Evolutionary conservation across 2,329 filamentous ascomycete species (phyloP), one percentile per base, ranked within the genome.

Genomic region (Helminthosporium solani): DNA sequence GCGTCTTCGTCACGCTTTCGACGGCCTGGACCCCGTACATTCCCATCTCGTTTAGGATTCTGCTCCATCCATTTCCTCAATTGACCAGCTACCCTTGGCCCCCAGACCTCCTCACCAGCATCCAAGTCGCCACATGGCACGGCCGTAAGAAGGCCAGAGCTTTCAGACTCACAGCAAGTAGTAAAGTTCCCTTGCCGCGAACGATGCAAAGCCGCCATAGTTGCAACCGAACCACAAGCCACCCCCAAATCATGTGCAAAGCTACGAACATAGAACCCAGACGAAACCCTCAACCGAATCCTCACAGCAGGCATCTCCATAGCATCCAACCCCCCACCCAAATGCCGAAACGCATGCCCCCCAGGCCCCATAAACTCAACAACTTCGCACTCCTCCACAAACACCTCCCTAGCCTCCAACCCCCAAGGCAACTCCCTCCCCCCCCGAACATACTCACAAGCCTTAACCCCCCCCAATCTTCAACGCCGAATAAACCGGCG

Each of bases 201-300:
- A 4, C 64, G 54, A 19, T 55, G 23, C 8, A 67, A 46, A 7
- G 53, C 47, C 2, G 47, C 47, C 64, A 67, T 66, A 21, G 61
- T 54, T 15, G 60, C 58, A 15, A 47, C 46, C 1, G 56, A 54
- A 15, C 46, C 42, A 41, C 62, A 66, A 2, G 54, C 57, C 12
- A 60, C 35, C 6, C 64, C 64, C 1, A 67, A 50, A 48, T 67
- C 63, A 30, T 66, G 57, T 19, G 60, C 63, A 21, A 67, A 67
- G 46, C 64, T 67, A 7, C 64, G 57, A 1, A 67, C 64, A 20
- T 67, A 67, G 47, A 67, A 67, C 0, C 64, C 64, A 9, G 62
- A 65, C 23, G 48, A 59, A 0, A 67, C 64, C 1, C 51, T 62
- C 2, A 67, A 52, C 9, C 47, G 42, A 2, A 66, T 54, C 11